Evolutionary conservation across 495 filamentous ascomycete genomes (phyloP).

Genomic region (Talaromyces trachyspermus): DNA sequence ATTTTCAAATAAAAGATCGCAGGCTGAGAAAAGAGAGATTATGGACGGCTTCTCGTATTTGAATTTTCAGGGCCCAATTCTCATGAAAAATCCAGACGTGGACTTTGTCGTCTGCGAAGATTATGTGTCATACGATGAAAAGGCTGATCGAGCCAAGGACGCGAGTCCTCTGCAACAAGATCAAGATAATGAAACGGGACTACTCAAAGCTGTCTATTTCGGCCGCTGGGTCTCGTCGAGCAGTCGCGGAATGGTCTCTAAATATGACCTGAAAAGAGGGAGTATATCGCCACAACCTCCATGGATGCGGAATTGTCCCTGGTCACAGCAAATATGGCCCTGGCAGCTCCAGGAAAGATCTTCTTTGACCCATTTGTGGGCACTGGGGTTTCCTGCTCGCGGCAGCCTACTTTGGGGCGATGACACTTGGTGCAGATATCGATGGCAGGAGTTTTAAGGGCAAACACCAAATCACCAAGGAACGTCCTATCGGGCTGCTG

Average conservation of each 20-base stretch:
- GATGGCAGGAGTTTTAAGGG: constrained; percentile 83
- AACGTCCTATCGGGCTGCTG: constrained; percentile 43
- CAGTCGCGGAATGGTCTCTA: constrained; percentile 56
- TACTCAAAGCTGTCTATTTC: constrained; percentile 58
- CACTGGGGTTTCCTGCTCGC: constrained; percentile 83
- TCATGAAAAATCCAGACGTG: constrained; percentile 61
- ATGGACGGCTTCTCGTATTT: constrained; percentile 80
- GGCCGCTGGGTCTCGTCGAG: constrained; percentile 60
- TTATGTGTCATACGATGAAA: constrained; percentile 46
- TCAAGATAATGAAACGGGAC: constrained; percentile 9
- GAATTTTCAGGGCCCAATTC: constrained; percentile 66
- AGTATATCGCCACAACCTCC: constrained; percentile 89
- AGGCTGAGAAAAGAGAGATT: constrained; percentile 51
- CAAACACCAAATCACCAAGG: constrained; percentile 40
- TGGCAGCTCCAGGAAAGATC: constrained; percentile 71
- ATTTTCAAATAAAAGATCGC: constrained; percentile 61
- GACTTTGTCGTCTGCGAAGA: constrained; percentile 76
- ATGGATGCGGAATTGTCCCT: constrained; percentile 95
- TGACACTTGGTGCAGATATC: constrained; percentile 80
- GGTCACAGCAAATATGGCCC: constrained; percentile 84
- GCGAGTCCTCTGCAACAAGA: background rate
- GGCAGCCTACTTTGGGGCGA: constrained; percentile 80
- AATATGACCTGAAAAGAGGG: constrained; percentile 86
- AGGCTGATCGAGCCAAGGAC: constrained; percentile 16
- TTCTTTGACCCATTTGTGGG: constrained; percentile 94